These are phyloP conservation scores for Byssothecium circinans DNA, from an alignment of 2,329 filamentous ascomycete species.

Conservation along the genomic window DNA sequence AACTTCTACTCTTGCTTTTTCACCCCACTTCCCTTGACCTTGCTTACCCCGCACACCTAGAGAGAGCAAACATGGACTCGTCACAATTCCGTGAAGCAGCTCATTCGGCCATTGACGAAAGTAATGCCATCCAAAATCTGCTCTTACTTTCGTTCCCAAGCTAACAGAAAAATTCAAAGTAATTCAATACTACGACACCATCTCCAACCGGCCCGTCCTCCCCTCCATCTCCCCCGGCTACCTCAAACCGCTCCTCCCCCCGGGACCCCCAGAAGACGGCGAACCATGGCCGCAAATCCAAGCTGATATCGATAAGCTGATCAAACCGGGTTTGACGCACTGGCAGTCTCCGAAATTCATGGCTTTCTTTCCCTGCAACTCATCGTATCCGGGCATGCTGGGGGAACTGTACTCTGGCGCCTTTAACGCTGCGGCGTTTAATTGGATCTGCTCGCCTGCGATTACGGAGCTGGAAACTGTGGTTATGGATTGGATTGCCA, in stretches of 20 bases:
- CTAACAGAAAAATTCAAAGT: conserved; percentile 64
- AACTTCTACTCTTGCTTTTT: not conserved
- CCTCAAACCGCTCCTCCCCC: conserved; percentile 75
- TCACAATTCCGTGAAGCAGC: conserved; percentile 77
- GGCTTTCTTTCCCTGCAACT: conserved; percentile 87
- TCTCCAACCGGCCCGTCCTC: conserved; percentile 71
- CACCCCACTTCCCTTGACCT: not conserved
- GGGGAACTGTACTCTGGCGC: conserved; percentile 90
- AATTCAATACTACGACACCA: conserved; percentile 77
- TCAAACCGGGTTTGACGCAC: conserved; percentile 89
- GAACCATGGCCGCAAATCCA: conserved; percentile 80
- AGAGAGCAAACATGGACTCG: conserved; percentile 66
- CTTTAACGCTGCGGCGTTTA: conserved; percentile 90
- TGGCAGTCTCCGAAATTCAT: conserved; percentile 94
- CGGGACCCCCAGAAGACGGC: conserved; percentile 63
- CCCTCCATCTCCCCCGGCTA: conserved; percentile 83
- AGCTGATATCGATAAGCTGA: conserved; percentile 79
- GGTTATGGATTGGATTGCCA: conserved; percentile 87
- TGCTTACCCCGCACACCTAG: too few relatives aligned
- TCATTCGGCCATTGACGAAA: conserved; percentile 78
- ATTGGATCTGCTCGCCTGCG: conserved; percentile 93
- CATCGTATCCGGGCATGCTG: conserved; percentile 81
- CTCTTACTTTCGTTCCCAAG: too few relatives aligned
- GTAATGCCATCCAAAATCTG: conserved; percentile 49
- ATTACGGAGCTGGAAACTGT: conserved; percentile 93